Evolutionary conservation across 2,329 filamentous ascomycete species (phyloP).

Genomic region (Alternaria conjuncta): DNA sequence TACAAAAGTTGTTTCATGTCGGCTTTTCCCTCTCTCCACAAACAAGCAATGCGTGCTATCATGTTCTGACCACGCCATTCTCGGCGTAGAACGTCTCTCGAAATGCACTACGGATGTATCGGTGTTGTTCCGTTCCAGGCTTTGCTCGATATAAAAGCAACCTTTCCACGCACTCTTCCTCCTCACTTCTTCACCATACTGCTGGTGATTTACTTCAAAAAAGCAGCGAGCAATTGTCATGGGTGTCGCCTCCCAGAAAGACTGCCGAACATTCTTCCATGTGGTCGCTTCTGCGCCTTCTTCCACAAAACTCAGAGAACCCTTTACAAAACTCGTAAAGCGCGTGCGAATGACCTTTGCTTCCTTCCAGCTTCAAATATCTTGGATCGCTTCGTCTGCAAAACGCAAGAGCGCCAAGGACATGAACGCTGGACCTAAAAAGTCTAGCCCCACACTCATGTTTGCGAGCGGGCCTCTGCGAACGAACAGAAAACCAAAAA

Average conservation of each 20-base stretch:
- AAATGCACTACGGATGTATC: accelerated
- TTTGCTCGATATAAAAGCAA: not conserved
- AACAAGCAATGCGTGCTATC: too few relatives aligned
- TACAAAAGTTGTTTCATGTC: too few relatives aligned
- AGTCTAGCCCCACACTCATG: too few relatives aligned
- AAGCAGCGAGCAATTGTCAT: too few relatives aligned
- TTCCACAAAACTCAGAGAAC: not conserved
- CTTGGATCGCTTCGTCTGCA: not conserved
- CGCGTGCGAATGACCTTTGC: not conserved
- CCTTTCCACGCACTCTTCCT: not conserved
- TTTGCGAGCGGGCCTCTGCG: not conserved
- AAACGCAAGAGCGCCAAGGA: not conserved
- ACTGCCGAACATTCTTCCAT: not conserved
- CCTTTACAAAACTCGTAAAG: not conserved
- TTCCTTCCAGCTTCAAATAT: not conserved
- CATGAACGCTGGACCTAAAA: not conserved
- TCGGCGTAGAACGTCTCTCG: not conserved
- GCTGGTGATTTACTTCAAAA: not conserved
- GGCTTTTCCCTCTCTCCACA: too few relatives aligned
- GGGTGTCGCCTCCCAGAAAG: too few relatives aligned
- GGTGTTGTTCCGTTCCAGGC: not conserved
- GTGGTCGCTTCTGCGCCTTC: not conserved
- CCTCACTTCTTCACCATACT: not conserved
- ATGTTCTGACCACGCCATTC: not conserved
- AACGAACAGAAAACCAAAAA: too few relatives aligned